Conservation (phyloP, 1,284 basidiomycete genomes). For the Naganishia albida region DNA sequence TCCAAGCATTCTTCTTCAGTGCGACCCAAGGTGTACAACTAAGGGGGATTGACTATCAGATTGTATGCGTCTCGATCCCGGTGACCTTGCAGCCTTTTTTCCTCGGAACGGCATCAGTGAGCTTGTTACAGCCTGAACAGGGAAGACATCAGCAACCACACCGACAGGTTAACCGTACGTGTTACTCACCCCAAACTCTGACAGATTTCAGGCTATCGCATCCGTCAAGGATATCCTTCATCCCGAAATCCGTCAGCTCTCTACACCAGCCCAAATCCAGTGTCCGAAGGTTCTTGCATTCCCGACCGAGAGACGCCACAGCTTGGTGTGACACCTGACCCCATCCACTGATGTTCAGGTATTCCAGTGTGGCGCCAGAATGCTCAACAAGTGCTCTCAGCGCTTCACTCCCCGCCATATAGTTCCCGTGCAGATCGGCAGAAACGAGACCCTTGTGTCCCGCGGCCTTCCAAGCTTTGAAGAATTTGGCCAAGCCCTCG, state of each 20-base stretch:
- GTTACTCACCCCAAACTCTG: constrained; percentile 52
- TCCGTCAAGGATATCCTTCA: constrained; percentile 69
- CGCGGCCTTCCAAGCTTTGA: constrained; percentile 55
- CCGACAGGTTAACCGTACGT: too few species aligned
- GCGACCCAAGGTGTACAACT: neutral
- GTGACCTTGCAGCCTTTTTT: constrained; percentile 49
- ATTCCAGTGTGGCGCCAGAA: constrained; percentile 64
- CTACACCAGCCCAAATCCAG: constrained; percentile 89
- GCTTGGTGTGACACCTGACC: constrained; percentile 63
- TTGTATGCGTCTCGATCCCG: constrained; percentile 52
- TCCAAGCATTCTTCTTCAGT: too few species aligned
- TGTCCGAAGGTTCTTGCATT: constrained; percentile 59
- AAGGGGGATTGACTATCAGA: neutral
- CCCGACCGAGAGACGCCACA: constrained; percentile 60
- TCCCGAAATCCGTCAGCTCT: constrained; percentile 75
- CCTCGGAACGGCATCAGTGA: constrained; percentile 51
- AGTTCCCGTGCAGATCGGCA: constrained; percentile 65
- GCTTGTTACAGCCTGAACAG: constrained; percentile 49
- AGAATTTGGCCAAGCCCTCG: constrained; percentile 68
- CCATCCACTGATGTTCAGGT: constrained; percentile 77
- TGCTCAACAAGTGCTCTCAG: constrained; percentile 69
- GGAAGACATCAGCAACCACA: constrained; percentile 1
- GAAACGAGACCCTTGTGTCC: constrained; percentile 53
- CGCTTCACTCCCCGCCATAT: constrained; percentile 61
- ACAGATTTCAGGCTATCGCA: constrained; percentile 47